Conservation (phyloP, 1,284 basidiomycete genomes). For the Lignosus rhinocerotis region DNA sequence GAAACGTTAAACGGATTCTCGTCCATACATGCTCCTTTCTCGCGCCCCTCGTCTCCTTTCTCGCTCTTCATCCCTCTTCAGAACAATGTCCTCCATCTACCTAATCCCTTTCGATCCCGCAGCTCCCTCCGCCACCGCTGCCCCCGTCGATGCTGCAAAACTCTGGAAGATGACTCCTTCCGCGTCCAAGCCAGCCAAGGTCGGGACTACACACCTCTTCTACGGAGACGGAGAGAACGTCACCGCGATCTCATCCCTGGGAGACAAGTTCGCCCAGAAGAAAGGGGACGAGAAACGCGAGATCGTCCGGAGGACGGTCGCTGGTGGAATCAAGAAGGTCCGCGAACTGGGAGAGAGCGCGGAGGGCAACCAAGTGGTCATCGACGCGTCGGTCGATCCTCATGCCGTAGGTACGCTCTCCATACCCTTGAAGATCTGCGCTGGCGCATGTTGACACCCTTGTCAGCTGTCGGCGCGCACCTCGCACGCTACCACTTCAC, state of each 20-base stretch:
- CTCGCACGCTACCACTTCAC: constrained; percentile 75
- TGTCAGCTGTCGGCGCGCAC: constrained; percentile 71
- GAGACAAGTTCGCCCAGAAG: constrained; percentile 56
- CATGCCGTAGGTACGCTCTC: constrained; percentile 65
- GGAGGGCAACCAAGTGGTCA: constrained; percentile 45
- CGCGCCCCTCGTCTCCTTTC: constrained; percentile 11
- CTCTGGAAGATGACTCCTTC: constrained; percentile 44
- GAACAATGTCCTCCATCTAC: constrained; percentile 40
- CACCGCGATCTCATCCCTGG: constrained; percentile 62
- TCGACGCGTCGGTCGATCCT: constrained; percentile 67
- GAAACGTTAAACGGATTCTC: too few species aligned
- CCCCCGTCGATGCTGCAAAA: constrained; percentile 36
- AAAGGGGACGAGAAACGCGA: constrained; percentile 56
- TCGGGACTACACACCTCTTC: constrained; percentile 66
- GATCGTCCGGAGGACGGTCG: constrained; percentile 64
- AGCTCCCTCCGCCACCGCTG: constrained; percentile 28
- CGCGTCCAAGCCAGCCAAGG: constrained; percentile 48
- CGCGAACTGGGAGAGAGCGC: constrained; percentile 58
- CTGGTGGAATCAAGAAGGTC: constrained; percentile 65
- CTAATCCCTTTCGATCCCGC: constrained; percentile 45
- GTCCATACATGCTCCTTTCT: not conserved
- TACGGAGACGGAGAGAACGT: constrained; percentile 58
- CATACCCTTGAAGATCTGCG: too few species aligned
- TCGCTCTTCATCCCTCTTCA: constrained; percentile 12
- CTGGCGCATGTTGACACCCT: too few species aligned